Evolutionary conservation across 768 basidiomycete species (phyloP).

Genomic region (Lactarius hatsudake): DNA sequence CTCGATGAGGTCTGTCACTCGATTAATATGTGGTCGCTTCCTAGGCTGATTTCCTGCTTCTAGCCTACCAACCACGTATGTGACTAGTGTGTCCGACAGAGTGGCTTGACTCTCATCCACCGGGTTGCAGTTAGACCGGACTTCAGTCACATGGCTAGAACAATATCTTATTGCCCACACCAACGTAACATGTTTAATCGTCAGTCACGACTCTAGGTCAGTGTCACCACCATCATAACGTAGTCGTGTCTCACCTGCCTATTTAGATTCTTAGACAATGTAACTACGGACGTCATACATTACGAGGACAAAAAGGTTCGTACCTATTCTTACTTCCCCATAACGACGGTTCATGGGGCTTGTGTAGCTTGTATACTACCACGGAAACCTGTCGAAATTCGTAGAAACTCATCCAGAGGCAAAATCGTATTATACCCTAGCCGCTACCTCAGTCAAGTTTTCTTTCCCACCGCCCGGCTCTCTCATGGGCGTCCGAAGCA

Average conservation of each 20-base stretch:
- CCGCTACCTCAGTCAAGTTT: constrained; percentile 92
- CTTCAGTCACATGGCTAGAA: constrained; percentile 90
- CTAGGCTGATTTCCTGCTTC: constrained; percentile 28
- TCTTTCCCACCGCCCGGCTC: constrained; percentile 94
- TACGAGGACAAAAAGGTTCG: constrained; percentile 89
- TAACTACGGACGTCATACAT: constrained; percentile 96
- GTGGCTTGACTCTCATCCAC: constrained; percentile 22
- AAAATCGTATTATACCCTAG: constrained; percentile 94
- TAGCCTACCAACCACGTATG: constrained; percentile 90
- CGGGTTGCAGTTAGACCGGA: constrained; percentile 60
- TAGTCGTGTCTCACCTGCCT: constrained; percentile 7
- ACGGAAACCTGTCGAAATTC: constrained; percentile 87
- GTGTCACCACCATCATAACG: constrained; percentile 30
- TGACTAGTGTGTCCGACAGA: constrained; percentile 30
- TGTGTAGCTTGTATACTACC: constrained; percentile 83
- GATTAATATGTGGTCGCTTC: constrained; percentile 21
- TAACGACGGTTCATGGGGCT: constrained; percentile 7
- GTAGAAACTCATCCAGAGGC: constrained; percentile 90
- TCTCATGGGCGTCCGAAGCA: constrained; percentile 95
- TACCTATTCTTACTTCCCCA: constrained; percentile 25
- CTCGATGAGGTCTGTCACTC: constrained; percentile 67
- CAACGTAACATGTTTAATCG: constrained; percentile 85
- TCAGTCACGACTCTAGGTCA: constrained; percentile 95
- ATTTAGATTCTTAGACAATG: constrained; percentile 83
- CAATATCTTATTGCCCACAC: constrained; percentile 78